Conservation (phyloP, 371 early-diverging fungal species). For the Mortierella sp. region DNA sequence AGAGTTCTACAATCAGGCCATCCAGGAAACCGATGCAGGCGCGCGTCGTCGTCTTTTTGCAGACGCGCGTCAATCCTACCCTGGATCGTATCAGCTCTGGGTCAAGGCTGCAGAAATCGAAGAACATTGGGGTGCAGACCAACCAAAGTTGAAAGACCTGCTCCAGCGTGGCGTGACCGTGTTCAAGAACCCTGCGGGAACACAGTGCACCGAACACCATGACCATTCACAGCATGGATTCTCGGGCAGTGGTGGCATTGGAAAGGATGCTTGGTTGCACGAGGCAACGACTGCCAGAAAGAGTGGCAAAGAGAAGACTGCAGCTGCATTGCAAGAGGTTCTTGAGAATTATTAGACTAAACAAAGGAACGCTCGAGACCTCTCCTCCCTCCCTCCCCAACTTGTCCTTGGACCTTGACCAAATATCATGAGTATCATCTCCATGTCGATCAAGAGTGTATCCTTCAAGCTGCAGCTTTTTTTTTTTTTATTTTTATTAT, state of each 20-base stretch:
- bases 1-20: conserved; percentile 20
- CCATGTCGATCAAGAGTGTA: too few species aligned
- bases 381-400: too few species aligned
- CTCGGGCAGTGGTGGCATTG: conserved; percentile 13
- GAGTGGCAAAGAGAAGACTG: conserved; percentile 40
- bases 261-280: conserved; percentile 31
- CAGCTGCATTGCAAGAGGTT: conserved; percentile 30
- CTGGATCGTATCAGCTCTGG: conserved; percentile 32
- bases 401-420: too few species aligned
- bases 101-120: conserved; percentile 40
- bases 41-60: conserved; percentile 42
- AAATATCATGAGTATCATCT: too few species aligned
- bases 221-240: conserved; percentile 33
- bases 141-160: conserved; percentile 26
- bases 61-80: conserved; percentile 34
- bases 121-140: conserved; percentile 34
- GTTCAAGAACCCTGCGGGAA: conserved; percentile 46
- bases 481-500: too few species aligned
- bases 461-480: too few species aligned
- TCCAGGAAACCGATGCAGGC: conserved; percentile 21
- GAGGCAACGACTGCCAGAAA: conserved; percentile 27
- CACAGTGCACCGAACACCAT: conserved; percentile 25
- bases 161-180: conserved; percentile 22
- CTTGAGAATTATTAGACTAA: conserved; percentile 1
- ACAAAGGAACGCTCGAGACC: too few species aligned